phyloP scores from a whole-genome alignment of 768 basidiomycete species.

The Cantharellus anzutake region DNA sequence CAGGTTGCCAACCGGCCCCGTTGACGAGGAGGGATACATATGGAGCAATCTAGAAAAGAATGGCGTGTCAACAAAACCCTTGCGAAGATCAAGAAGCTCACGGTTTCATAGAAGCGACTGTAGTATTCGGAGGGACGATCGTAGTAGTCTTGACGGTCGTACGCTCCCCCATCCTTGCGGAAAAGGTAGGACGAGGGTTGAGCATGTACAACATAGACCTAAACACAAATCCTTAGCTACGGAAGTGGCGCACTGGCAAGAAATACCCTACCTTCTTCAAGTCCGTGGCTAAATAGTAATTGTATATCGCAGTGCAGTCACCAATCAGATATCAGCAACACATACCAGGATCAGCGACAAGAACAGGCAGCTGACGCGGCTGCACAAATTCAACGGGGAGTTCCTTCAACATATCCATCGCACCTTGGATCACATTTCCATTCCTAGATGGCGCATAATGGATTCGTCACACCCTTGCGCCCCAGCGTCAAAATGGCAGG shows the following conservation, averaged over 20 bases:
- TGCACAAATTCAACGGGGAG: slow-evolving; percentile 43
- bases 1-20: slow-evolving; percentile 66
- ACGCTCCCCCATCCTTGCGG: slow-evolving; percentile 27
- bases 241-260: not conserved
- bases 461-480: not conserved
- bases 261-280: slow-evolving; percentile 30
- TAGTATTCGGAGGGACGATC: slow-evolving; percentile 41
- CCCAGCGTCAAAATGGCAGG: not conserved
- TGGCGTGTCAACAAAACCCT: not conserved
- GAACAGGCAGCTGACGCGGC: slow-evolving; percentile 34
- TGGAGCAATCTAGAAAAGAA: slow-evolving; percentile 44
- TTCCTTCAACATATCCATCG: slow-evolving; percentile 48
- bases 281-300: slow-evolving; percentile 26
- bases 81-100: slow-evolving; percentile 13
- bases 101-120: slow-evolving; percentile 52
- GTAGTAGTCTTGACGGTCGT: slow-evolving; percentile 55
- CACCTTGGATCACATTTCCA: slow-evolving; percentile 71
- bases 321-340: not conserved
- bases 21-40: slow-evolving; percentile 74
- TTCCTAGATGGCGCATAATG: slow-evolving; percentile 23
- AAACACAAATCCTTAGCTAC: not conserved
- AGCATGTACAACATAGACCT: slow-evolving; percentile 66
- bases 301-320: not conserved
- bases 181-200: slow-evolving; percentile 39
- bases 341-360: slow-evolving; percentile 37